Conservation (phyloP, 1,139 yeast genomes). For the Taphrina flavorubra region DNA sequence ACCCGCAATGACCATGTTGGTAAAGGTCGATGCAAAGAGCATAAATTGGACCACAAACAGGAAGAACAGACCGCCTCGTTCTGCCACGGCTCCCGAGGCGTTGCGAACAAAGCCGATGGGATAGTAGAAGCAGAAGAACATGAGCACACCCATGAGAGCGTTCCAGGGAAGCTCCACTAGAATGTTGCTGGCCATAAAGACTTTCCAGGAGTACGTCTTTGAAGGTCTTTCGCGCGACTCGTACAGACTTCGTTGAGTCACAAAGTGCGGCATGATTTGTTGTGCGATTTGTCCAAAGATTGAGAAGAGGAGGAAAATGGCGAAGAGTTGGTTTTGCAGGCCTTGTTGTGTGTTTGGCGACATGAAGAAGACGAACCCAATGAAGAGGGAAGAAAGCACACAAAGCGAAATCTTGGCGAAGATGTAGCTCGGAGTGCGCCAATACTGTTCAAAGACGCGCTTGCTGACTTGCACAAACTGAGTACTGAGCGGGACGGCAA, state of each 20-base stretch:
- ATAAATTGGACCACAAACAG: constrained; percentile 56
- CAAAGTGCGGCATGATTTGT: constrained; percentile 75
- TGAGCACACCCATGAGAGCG: constrained; percentile 64
- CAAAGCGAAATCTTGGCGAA: constrained; percentile 62
- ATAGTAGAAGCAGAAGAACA: constrained; percentile 78
- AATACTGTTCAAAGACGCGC: constrained; percentile 64
- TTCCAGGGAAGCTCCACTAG: constrained; percentile 81
- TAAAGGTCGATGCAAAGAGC: constrained; percentile 59
- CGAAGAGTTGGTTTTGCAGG: constrained; percentile 59
- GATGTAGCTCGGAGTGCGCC: constrained; percentile 67
- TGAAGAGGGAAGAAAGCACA: constrained; percentile 61
- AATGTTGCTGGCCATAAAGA: constrained; percentile 67
- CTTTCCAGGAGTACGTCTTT: constrained; percentile 67
- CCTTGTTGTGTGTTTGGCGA: constrained; percentile 63
- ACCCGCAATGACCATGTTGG: constrained; percentile 68
- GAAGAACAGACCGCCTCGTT: constrained; percentile 56
- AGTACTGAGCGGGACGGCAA: constrained; percentile 55
- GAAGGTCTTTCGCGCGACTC: constrained; percentile 91
- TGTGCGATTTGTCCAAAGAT: constrained; percentile 68
- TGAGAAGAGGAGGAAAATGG: constrained; percentile 70
- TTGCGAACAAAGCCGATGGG: constrained; percentile 73
- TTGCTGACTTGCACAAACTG: constrained; percentile 59
- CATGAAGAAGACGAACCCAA: constrained; percentile 76
- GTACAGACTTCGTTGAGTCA: constrained; percentile 74
- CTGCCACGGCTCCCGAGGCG: constrained; percentile 55